A percentile compares a stretch with the other conserved stretches of the same genome.
Evolutionary conservation across 148 eudicot genomes (phyloP).

Genomic region (Bassia scoparia): DNA sequence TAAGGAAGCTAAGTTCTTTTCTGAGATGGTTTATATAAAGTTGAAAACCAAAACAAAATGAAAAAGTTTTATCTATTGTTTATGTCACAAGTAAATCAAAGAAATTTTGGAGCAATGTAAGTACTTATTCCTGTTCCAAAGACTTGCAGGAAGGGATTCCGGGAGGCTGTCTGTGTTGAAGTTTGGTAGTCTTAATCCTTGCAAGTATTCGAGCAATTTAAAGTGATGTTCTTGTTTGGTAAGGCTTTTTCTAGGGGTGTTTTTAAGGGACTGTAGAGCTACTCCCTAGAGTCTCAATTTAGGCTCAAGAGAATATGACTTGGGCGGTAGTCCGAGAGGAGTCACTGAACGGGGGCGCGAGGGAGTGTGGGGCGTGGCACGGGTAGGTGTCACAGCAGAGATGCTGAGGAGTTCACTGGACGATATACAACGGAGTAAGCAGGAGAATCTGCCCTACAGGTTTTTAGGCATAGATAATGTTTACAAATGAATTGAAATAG

Average conservation of each 20-base stretch:
- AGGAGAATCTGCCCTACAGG: constrained; percentile 26
- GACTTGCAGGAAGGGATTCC: constrained; percentile 63
- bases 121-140: constrained; percentile 71
- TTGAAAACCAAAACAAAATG: neutral
- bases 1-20: constrained; percentile 65
- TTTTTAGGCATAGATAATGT: constrained; percentile 11
- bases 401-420: constrained; percentile 26
- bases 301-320: constrained; percentile 23
- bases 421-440: constrained; percentile 24
- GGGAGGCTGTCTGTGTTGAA: constrained; percentile 49
- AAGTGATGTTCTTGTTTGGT: constrained; percentile 51
- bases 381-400: constrained; percentile 25
- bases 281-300: constrained; percentile 40
- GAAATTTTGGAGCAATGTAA: neutral
- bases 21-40: constrained; percentile 50
- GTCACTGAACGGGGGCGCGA: constrained; percentile 30
- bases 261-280: constrained; percentile 30
- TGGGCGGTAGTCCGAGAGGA: constrained; percentile 41
- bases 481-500: neutral
- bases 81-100: neutral
- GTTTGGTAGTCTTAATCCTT: constrained; percentile 31
- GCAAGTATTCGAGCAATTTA: constrained; percentile 31
- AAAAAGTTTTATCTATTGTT: neutral
- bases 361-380: constrained; percentile 20
- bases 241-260: constrained; percentile 27